Evolutionary conservation across 306 rosid genomes (phyloP), one percentile per base, ranked within the genome.

Genomic region (Trifolium fragiferum): DNA sequence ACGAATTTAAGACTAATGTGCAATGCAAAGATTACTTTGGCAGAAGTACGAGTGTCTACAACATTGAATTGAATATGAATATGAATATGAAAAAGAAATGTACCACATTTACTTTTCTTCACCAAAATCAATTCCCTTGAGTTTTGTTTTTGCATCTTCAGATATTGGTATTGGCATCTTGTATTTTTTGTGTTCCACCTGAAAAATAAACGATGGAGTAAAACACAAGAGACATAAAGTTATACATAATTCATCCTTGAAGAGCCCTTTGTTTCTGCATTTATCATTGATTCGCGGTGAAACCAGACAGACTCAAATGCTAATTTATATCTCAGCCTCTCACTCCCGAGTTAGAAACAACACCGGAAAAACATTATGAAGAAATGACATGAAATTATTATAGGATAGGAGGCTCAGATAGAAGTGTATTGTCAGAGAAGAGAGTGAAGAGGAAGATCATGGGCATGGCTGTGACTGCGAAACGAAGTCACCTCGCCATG

Each of bases 371-470:
- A 55, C 61, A 20, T 55, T 55, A 55, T 20, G 32, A 20, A 20
- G 32, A 10, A 55, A 3, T 19, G 7, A 12, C 61, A 21, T 3
- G n/a, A 53, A 53, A 19, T 8, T 53, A 53, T 51, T 18, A 16
- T 32, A 32, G n/a, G n/a, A n/a, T n/a, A n/a, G n/a, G n/a, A 64
- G 70, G 70, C 70, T 64, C 70, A 64, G 70, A 64, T 64, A 3
- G 10, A 38, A n/a, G n/a, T n/a, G n/a, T n/a, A n/a, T n/a, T n/a
- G n/a, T n/a, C n/a, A n/a, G n/a, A n/a, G n/a, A n/a, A n/a, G 38
- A 18, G 49, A 38, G n/a, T 19, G 70, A 64, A 10, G 66, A 27
- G 70, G 50, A 38, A 32, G 66, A 27, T 10, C 12, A 1, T 12
- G n/a, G 5, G 51, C 32, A 19, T 64, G 70, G 51, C 70, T 64